phyloP scores from a whole-genome alignment of 2,329 filamentous ascomycete species.

The Drechslerella dactyloides region DNA sequence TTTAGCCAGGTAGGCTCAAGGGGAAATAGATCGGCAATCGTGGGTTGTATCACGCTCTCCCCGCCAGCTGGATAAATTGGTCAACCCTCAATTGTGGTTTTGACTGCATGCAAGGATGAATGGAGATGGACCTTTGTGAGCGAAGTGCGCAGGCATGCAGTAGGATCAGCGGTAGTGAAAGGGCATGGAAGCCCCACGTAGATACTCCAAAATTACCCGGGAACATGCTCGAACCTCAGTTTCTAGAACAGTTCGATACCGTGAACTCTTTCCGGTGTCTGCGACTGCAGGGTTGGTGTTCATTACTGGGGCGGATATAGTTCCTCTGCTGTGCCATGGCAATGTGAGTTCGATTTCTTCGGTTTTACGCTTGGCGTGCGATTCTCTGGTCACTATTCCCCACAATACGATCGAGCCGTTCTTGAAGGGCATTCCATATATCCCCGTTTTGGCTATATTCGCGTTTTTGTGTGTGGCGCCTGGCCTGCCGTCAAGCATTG shows the following conservation, averaged over 20 bases:
- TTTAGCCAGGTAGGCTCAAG: slow-evolving; percentile 46
- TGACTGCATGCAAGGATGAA: background rate
- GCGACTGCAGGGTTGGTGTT: background rate
- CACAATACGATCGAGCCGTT: slow-evolving; percentile 26
- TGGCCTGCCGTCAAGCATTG: slow-evolving; percentile 21
- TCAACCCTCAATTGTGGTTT: background rate
- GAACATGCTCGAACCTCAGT: slow-evolving; percentile 36
- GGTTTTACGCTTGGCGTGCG: no score
- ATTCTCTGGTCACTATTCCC: background rate
- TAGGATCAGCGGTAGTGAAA: slow-evolving; percentile 9
- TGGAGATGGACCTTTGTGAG: slow-evolving; percentile 15
- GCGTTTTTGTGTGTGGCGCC: slow-evolving; percentile 8
- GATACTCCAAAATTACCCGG: slow-evolving; percentile 45
- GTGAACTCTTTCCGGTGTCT: slow-evolving; percentile 13
- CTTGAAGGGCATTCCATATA: slow-evolving; percentile 31
- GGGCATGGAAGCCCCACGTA: slow-evolving; percentile 41
- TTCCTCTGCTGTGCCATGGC: background rate
- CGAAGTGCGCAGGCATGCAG: slow-evolving; percentile 27
- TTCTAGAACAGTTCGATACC: slow-evolving; percentile 42
- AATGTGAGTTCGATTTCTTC: background rate
- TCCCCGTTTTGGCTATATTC: slow-evolving; percentile 52
- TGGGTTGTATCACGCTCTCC: slow-evolving; percentile 36
- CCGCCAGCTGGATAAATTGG: slow-evolving; percentile 45
- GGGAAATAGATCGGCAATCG: slow-evolving; percentile 45
- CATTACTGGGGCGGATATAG: no score